phyloP scores from a whole-genome alignment of 768 basidiomycete genomes.

The Coprinellus micaceus region DNA sequence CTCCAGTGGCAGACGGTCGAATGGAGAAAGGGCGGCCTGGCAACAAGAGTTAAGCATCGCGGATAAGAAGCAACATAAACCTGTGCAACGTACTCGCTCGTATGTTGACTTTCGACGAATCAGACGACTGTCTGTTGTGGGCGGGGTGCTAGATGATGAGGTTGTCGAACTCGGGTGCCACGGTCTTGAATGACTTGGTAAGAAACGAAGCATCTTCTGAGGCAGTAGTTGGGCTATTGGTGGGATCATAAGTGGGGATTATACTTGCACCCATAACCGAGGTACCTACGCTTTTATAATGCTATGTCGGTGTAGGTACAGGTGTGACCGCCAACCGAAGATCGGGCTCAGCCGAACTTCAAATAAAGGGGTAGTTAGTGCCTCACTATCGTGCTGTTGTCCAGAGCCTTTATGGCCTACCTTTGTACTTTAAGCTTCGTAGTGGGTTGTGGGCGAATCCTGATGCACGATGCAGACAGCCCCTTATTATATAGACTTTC shows the following conservation, averaged over 20 bases:
- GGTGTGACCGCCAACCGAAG: no score
- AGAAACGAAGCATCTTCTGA: no score
- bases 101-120: not conserved
- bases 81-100: not conserved
- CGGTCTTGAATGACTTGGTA: no score
- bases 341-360: no score
- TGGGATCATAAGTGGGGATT: no score
- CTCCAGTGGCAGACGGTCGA: constrained; percentile 42
- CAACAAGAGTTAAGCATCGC: not conserved
- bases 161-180: no score
- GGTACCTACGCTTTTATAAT: not conserved
- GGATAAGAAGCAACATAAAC: not conserved
- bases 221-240: no score
- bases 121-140: no score
- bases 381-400: not conserved
- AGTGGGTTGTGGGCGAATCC: no score
- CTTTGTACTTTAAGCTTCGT: not conserved
- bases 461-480: no score
- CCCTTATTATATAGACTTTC: no score
- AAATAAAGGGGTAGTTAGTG: not conserved
- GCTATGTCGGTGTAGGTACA: not conserved
- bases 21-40: constrained; percentile 14
- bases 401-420: not conserved
- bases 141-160: no score
- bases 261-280: not conserved